Evolutionary conservation across 2,329 filamentous ascomycete genomes (phyloP).

Genomic region (Botrytis paeoniae): DNA sequence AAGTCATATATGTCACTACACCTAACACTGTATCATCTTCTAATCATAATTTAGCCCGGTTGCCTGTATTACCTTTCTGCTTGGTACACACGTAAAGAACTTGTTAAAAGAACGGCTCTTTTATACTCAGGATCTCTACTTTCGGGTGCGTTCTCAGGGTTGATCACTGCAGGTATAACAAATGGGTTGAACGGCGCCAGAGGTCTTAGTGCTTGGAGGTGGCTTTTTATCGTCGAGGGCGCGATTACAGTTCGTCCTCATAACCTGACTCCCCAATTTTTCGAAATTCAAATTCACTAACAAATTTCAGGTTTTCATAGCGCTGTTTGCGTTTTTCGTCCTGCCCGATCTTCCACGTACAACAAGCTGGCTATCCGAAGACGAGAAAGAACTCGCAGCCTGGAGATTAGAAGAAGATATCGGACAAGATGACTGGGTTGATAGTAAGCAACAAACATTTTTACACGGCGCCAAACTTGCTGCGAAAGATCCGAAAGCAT

Average conservation of each 20-base stretch:
- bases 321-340: conserved; percentile 30
- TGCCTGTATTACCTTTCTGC: conserved; percentile 32
- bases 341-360: conserved; percentile 54
- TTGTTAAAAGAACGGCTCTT: conserved; percentile 46
- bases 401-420: conserved; percentile 22
- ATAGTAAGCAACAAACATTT: conserved; percentile 15
- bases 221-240: conserved; percentile 50
- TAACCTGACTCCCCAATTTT: rapidly evolving
- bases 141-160: conserved; percentile 49
- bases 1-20: conserved; percentile 13
- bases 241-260: conserved; percentile 39
- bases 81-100: conserved; percentile 46
- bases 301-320: conserved; percentile 6
- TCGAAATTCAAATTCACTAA: neutral
- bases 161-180: conserved; percentile 49
- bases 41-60: conserved; percentile 18
- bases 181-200: conserved; percentile 46
- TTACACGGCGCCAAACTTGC: conserved; percentile 16
- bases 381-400: conserved; percentile 44
- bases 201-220: conserved; percentile 51
- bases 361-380: conserved; percentile 49
- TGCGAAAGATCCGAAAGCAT: conserved; percentile 15
- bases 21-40: neutral
- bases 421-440: conserved; percentile 20
- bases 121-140: conserved; percentile 46